Base-by-base conservation (phyloP, 495 filamentous ascomycete species). In the Penicillium coprophilum region DNA sequence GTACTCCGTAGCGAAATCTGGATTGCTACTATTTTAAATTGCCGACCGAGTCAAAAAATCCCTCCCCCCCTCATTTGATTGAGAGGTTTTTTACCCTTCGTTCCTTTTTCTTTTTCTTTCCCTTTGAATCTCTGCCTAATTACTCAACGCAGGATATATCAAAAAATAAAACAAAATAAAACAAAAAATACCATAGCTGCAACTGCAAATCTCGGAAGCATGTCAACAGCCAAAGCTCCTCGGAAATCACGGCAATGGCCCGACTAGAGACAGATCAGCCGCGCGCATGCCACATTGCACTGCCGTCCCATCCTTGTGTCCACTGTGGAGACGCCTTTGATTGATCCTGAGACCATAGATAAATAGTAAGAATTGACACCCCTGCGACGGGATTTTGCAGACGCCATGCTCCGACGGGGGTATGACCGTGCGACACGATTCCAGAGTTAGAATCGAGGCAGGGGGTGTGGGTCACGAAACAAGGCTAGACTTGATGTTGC, bases 281-380 rank as follows among this genome's bases (percentile, higher is more conserved):
- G 64, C 64, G 61, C 64, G 64, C 64, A 67, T 67, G 58, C 46
- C 40, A 23, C 40, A 23, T 43, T 51, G 47, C 47, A 38, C 20
- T 27, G 48, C 23, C 23, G 46, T 48, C 30, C 28, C 28, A 48
- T 19, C 28, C 6, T 28, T 32, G 32, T 40, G 19, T 49, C 61
- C 61, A 61, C 64, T 48, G 64, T 67, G 64, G 64, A 54, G 57
- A 56, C 57, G 31, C 41, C 31, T 31, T 21, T 54, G 45, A 46
- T 34, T 39, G 23, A 40, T 47, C 34, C 32, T 38, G 30, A 36
- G n/a, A 6, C 28, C 50, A 23, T 46, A 46, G 34, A 34, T 23
- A 36, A 46, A 32, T 23, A 56, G n/a, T 23, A 32, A 30, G 10
- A 24, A n/a, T 11, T 45, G 30, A 44, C 15, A 21, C 48, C 40